Conservation (phyloP, 352 stramenopile genomes). For the Pythium dissimile region DNA sequence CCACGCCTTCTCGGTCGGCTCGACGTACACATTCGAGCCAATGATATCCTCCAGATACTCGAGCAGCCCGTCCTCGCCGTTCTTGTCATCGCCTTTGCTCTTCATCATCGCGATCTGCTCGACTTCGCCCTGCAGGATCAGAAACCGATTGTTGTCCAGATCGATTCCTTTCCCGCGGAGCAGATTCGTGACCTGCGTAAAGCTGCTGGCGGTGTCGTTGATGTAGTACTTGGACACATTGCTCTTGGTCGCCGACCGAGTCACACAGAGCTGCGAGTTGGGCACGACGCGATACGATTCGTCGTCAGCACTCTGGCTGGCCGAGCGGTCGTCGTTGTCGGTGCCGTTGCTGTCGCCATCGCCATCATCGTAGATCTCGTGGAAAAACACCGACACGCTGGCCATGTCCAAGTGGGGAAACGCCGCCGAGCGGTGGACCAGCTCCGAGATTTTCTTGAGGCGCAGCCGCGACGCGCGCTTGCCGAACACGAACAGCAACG, state of each 20-base stretch:
- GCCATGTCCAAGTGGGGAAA: slow-evolving; percentile 92
- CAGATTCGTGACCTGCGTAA: slow-evolving; percentile 94
- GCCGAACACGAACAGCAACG: slow-evolving; percentile 99
- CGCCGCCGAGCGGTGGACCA: slow-evolving; percentile 96
- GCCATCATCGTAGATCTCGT: slow-evolving; percentile 97
- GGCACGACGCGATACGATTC: slow-evolving; percentile 94
- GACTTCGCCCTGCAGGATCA: slow-evolving; percentile 96
- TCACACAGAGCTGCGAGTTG: slow-evolving; percentile 90
- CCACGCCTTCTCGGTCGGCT: slow-evolving; percentile 91
- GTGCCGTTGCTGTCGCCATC: too few species aligned
- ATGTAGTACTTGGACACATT: slow-evolving; percentile 98
- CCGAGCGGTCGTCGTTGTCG: slow-evolving; percentile 32
- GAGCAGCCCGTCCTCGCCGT: slow-evolving; percentile 96
- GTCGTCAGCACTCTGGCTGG: slow-evolving; percentile 46
- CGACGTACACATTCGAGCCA: slow-evolving; percentile 97
- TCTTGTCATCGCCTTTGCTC: slow-evolving; percentile 91
- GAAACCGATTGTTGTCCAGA: slow-evolving; percentile 99
- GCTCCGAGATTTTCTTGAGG: slow-evolving; percentile 94
- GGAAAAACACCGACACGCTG: slow-evolving; percentile 97
- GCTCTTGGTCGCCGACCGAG: slow-evolving; percentile 89
- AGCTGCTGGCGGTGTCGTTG: slow-evolving; percentile 91
- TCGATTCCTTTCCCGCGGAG: slow-evolving; percentile 96
- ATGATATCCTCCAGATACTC: slow-evolving; percentile 99
- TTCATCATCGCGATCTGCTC: slow-evolving; percentile 99
- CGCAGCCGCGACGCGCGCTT: slow-evolving; percentile 98